Evolutionary conservation across 2,329 filamentous ascomycete species (phyloP), one percentile per base, ranked within the genome.

Genomic region (Talaromyces sp.): DNA sequence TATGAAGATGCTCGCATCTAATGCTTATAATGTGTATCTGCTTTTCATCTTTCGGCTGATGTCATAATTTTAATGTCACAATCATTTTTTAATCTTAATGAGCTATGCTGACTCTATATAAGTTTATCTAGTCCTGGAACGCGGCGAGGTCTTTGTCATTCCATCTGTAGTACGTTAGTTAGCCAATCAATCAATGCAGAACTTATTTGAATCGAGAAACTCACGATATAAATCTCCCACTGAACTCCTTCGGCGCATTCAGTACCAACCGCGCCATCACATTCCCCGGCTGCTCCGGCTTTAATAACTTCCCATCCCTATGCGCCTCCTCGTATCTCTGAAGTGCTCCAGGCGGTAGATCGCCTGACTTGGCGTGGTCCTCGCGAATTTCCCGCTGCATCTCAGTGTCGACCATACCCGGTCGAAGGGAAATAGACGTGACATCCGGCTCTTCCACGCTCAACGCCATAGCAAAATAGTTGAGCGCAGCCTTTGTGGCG

Each of bases 311-410:
- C 14, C 93, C 93, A 6, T 85, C 83, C 69, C 87, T 84, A 74
- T 93, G 89, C 16, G 90, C 84, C 0, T 86, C 82, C 13, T 86
- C 82, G 71, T 98, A 98, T 70, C 85, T 88, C 19, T 81, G 77
- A 27, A 82, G 81, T 69, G 89, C 85, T 61, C 83, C 82, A 22
- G 79, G 78, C 69, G 86, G 84, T 84, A 91, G n/a, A 2, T 59
- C 37, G 3, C 56, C 87, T 16, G 78, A 79, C 33, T 80, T 82
- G 8, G 84, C 82, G 75, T 95, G 90, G 65, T 87, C 85, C 56
- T 93, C 88, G 60, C 95, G 84, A 65, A 99, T 86, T 65, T 90
- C 85, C n/a, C 84, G 84, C 76, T 97, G 93, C 93, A 97, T 97
- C 60, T 89, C 89, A 0, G 93, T 97, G 73, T 97, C 90, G 8